A percentile compares a stretch with the other conserved stretches of the same genome.
Conservation (phyloP, 1,139 yeast species). For the Yamadazyma spencermartinsiae region DNA sequence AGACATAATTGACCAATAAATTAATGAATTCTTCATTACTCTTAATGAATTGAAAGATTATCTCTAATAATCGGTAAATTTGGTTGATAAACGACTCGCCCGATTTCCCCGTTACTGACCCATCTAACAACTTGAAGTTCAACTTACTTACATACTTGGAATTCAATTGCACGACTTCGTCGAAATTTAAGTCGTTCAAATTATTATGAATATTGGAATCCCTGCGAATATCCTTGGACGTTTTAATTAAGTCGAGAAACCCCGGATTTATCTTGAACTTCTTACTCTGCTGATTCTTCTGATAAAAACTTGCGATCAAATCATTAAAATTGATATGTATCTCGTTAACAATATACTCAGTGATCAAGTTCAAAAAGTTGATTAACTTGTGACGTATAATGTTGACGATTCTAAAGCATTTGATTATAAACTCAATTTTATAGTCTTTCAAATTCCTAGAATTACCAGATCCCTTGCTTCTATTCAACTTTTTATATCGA, state of each 20-base stretch:
- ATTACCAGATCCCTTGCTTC: conserved; percentile 5
- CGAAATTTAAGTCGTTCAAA: conserved; percentile 39
- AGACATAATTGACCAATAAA: conserved; percentile 29
- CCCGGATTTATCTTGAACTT: conserved; percentile 12
- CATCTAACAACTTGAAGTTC: conserved; percentile 40
- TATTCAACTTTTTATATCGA: conserved; percentile 14
- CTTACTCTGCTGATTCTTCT: conserved; percentile 20
- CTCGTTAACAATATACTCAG: conserved; percentile 47
- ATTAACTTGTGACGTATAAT: conserved; percentile 48
- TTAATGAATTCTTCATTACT: conserved; percentile 46
- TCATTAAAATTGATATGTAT: conserved; percentile 44
- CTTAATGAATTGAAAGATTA: conserved; percentile 43
- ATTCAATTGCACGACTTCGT: conserved; percentile 48
- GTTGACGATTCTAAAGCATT: conserved; percentile 39
- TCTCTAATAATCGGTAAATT: conserved; percentile 43
- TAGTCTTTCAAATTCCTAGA: conserved; percentile 19
- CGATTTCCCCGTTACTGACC: conserved; percentile 39
- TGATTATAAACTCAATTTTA: conserved; percentile 29
- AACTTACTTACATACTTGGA: conserved; percentile 36
- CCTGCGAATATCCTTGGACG: neutral
- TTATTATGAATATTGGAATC: conserved; percentile 14
- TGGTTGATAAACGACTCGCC: conserved; percentile 45
- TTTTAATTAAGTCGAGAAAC: conserved; percentile 12
- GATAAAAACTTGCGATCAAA: conserved; percentile 16
- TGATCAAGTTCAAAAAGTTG: conserved; percentile 44